A percentile compares a stretch with the other conserved stretches of the same genome.
These are phyloP conservation scores for Lichtheimia hyalospora DNA, from an alignment of 371 early-diverging fungal species.

Conservation along the genomic window DNA sequence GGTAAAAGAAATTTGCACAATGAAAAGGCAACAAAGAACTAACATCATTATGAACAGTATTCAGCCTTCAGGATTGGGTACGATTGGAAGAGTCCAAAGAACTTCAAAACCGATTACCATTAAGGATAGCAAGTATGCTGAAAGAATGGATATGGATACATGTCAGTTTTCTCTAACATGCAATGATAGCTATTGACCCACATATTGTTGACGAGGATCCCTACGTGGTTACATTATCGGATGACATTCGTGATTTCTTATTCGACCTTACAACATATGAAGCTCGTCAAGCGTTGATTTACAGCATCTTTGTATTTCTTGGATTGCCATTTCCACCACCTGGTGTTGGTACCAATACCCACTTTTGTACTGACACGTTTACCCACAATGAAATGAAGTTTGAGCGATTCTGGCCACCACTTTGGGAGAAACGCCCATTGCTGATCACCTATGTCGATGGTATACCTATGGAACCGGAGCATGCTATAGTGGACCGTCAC, in stretches of 20 bases:
- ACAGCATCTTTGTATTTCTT: slow-evolving; percentile 54
- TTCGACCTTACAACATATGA: slow-evolving; percentile 49
- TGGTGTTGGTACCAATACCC: slow-evolving; percentile 47
- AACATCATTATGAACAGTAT: slow-evolving; percentile 4
- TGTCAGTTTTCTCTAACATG: background rate
- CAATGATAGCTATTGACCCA: slow-evolving; percentile 18
- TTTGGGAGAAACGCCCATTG: slow-evolving; percentile 1
- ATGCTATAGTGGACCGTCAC: slow-evolving; percentile 11
- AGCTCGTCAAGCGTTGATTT: slow-evolving; percentile 44
- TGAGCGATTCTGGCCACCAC: slow-evolving; percentile 34
- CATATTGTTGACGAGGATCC: slow-evolving; percentile 63
- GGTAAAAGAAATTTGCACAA: background rate
- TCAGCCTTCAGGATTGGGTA: slow-evolving; percentile 23
- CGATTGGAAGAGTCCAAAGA: slow-evolving; percentile 19
- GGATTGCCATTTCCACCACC: slow-evolving; percentile 55
- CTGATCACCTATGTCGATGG: slow-evolving; percentile 38
- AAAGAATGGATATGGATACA: background rate
- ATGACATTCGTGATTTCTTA: slow-evolving; percentile 67
- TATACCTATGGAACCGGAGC: slow-evolving; percentile 48
- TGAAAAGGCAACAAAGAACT: background rate
- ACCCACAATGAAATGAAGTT: slow-evolving; percentile 48
- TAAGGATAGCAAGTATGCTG: slow-evolving; percentile 24
- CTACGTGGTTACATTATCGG: slow-evolving; percentile 68
- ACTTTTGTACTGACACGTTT: slow-evolving; percentile 57
- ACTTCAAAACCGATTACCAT: slow-evolving; percentile 22